Evolutionary conservation across 805 yeast species (phyloP), one percentile per base, ranked within the genome.

Genomic region (Maudiozyma saulgeensis): DNA sequence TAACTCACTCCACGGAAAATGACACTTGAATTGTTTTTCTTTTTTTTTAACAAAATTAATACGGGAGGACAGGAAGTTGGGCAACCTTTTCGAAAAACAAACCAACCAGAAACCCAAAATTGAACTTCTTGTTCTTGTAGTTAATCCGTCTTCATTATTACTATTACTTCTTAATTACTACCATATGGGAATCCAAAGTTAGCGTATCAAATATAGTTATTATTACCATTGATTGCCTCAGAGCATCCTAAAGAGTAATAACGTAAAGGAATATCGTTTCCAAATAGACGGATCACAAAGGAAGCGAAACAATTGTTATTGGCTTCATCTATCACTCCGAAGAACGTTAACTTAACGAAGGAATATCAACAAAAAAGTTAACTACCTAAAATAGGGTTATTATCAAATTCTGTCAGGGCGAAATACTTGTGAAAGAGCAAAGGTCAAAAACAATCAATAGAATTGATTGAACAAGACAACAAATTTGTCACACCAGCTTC

Each of bases 61-160:
- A 15, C 9, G n/a, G 13, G 21, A 11, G 21, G 16, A 40, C 43
- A 40, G 21, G 43, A 40, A 40, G 43, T 40, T 40, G 43, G 15
- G 21, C n/a, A 23, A 21, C 43, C 18, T 43, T 43, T 32, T 9
- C 38, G n/a, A 8, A 35, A 35, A n/a, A 15, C 16, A 16, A 35
- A 32, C 3, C 6, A 13, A 35, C 8, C 18, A 35, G 15, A 13
- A 15, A 35, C 18, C 16, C 15, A 35, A 15, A 35, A 35, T 19
- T 32, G 39, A 43, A 43, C 45, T 43, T 43, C 45, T 32, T 43
- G 28, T 43, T 19, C 31, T 43, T 19, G 18, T 35, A 35, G 9
- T 35, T n/a, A 35, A n/a, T 35, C 38, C 18, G 16, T n/a, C 9
- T 15, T 7, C 18, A 35, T 7, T 7, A 16, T 15, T 35, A 15